Evolutionary conservation across 805 yeast species (phyloP), one percentile per base, ranked within the genome.

Genomic region (Torulaspora indica): DNA sequence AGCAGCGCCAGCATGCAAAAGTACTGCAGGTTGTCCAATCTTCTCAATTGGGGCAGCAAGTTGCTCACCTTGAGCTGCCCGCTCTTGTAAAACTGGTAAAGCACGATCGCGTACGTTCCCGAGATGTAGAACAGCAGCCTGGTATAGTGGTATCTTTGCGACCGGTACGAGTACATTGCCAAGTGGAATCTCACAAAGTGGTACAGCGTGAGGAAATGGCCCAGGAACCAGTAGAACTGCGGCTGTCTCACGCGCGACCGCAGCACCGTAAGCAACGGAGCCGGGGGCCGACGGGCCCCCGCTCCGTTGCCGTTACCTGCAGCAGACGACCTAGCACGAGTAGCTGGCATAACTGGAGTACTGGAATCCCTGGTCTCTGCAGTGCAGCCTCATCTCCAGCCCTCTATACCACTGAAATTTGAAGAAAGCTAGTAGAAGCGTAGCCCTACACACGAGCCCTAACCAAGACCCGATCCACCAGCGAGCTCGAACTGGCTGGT

Each of bases 161-260:
- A 41, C 1, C 57, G 49, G 49, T 60, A 54, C 7, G 66, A 60
- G 43, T 76, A 71, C 42, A 77, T 68, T 6, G 81, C 71, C 28
- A 67, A 29, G 74, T 41, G 35, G 68, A 61, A 54, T 68, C 70
- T 14, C 64, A 50, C 3, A 64, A 45, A 55, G 74, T 73, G 60
- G 66, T 75, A 42, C 61, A 52, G 2, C 2, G 80, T 76, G 25
- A 71, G 57, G 10, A 76, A 69, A 61, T 82, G 86, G 13, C 85
- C 82, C 22, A 79, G 42, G 52, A 75, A 82, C 90, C 90, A 82
- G 54, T 78, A 78, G 57, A 82, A 80, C 58, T 82, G 87, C 7
- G 79, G 78, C 8, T 80, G 75, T 51, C 64, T 57, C 20, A 59
- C 46, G 31, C 61, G 49, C 15, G 60, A 52, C 38, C 45, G 48